Evolutionary conservation across 805 yeast genomes (phyloP).

Genomic region (Ogataea polymorpha): DNA sequence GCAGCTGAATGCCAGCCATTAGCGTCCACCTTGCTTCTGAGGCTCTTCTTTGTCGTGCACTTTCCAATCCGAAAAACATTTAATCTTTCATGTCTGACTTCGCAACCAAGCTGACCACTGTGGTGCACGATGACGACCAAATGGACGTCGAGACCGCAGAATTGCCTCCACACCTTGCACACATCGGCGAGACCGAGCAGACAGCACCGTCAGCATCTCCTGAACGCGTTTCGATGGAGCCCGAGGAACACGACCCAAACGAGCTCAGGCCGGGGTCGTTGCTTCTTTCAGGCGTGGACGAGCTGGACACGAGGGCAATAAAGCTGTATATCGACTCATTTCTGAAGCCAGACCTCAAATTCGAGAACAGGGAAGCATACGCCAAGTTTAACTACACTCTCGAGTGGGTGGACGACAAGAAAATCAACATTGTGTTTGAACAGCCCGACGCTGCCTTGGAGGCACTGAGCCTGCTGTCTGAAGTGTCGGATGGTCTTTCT

Average conservation of each 20-base stretch:
- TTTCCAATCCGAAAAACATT: constrained; percentile 3
- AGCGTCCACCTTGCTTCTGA: neutral
- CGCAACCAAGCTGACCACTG: constrained; percentile 18
- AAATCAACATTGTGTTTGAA: constrained; percentile 53
- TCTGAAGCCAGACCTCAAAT: constrained; percentile 33
- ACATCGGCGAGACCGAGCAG: constrained; percentile 1
- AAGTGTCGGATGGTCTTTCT: constrained; percentile 15
- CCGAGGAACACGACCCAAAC: constrained; percentile 15
- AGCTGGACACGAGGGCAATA: constrained; percentile 57
- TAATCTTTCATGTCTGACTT: constrained; percentile 17
- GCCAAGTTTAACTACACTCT: constrained; percentile 37
- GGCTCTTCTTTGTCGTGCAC: constrained; percentile 3
- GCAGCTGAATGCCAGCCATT: neutral
- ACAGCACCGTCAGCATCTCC: neutral
- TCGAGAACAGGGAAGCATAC: constrained; percentile 28
- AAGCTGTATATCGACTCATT: constrained; percentile 51
- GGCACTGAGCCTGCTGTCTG: constrained; percentile 19
- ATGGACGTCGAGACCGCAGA: constrained; percentile 20
- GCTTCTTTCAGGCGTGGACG: constrained; percentile 59
- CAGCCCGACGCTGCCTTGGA: constrained; percentile 27
- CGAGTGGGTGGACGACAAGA: constrained; percentile 67
- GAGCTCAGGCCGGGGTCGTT: constrained; percentile 46
- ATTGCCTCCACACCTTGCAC: constrained; percentile 27
- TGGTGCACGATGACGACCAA: constrained; percentile 21
- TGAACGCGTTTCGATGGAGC: constrained; percentile 1